Percentiles rank a stretch among this genome's conserved stretches.
Evolutionary conservation across 2,329 filamentous ascomycete species (phyloP).

Genomic region (Fusarium multiceps): DNA sequence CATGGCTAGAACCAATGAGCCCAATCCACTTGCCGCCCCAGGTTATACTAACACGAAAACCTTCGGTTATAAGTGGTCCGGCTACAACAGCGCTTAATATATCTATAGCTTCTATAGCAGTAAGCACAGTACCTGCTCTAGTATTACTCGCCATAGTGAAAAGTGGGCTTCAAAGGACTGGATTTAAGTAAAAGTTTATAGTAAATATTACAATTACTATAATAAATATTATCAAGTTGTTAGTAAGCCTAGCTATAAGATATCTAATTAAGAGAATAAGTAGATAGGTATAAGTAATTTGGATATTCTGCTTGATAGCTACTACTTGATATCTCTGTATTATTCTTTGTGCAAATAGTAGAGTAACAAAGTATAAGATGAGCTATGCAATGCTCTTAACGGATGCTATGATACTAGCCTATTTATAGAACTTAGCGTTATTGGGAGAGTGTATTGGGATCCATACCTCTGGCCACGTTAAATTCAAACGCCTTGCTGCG

Average conservation of each 20-base stretch:
- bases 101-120: background rate
- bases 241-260: background rate
- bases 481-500: background rate
- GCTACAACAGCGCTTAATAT: background rate
- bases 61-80: background rate
- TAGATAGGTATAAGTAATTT: too few species aligned
- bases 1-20: background rate
- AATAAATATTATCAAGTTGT: too few species aligned
- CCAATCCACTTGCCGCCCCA: conserved; percentile 5
- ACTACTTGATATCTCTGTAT: too few species aligned
- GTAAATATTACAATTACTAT: too few species aligned
- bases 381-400: background rate
- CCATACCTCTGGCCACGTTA: conserved; percentile 6
- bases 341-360: conserved; percentile 3
- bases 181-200: conserved; percentile 3
- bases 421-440: background rate
- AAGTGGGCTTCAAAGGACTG: conserved; percentile 1
- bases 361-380: background rate
- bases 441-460: too few species aligned
- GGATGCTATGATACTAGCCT: conserved; percentile 2
- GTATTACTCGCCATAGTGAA: background rate
- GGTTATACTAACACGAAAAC: background rate
- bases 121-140: background rate
- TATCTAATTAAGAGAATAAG: background rate
- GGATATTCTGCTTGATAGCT: too few species aligned